Percentiles rank a stretch among this genome's conserved stretches.
Evolutionary conservation across 345 rosid genomes (phyloP).

Genomic region (Euphorbia peplus): DNA sequence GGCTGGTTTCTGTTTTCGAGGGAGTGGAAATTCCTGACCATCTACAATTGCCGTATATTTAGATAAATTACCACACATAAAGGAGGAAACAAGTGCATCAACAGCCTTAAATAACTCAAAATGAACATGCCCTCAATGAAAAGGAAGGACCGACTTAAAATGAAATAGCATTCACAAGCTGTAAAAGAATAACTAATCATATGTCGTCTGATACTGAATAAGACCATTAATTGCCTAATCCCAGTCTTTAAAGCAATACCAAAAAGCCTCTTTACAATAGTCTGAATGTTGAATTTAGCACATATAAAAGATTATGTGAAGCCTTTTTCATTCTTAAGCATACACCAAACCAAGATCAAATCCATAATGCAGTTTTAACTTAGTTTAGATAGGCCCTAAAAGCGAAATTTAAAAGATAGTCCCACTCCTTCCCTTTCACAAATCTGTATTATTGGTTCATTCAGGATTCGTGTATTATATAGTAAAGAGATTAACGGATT

Average conservation of each 20-base stretch:
- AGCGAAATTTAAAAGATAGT: not conserved
- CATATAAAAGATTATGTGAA: not conserved
- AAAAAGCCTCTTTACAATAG: not conserved
- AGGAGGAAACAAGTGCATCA: not conserved
- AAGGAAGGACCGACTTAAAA: not conserved
- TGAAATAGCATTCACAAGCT: no score
- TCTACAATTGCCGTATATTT: conserved; percentile 26
- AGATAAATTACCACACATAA: not conserved
- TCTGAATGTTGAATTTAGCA: not conserved
- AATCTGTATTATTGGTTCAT: not conserved
- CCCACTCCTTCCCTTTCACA: not conserved
- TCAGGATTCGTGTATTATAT: not conserved
- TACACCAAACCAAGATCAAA: not conserved
- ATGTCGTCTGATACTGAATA: not conserved
- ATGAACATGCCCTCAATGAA: not conserved
- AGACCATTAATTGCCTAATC: not conserved
- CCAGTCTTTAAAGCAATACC: not conserved
- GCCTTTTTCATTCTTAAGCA: not conserved
- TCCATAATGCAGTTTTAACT: not conserved
- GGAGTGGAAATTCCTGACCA: conserved; percentile 37
- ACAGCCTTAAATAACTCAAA: not conserved
- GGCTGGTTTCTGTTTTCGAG: conserved; percentile 36
- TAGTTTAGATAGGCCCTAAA: not conserved
- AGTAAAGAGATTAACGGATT: no score
- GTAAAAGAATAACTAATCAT: not conserved